Conservation (phyloP, 2,329 filamentous ascomycete species). For the Aspergillus sp. region DNA sequence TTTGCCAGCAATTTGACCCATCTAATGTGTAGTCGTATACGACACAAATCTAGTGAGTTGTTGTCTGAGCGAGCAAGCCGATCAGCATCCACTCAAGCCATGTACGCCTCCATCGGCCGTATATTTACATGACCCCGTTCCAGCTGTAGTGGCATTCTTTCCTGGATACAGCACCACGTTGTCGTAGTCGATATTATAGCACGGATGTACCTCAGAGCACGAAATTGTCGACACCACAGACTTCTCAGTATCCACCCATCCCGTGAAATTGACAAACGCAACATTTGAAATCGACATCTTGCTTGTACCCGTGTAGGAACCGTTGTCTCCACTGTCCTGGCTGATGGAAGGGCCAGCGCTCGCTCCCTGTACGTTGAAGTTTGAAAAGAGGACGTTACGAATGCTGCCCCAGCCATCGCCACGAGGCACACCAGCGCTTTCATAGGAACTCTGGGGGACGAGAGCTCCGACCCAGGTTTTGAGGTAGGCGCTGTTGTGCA, state of each 20-base stretch:
- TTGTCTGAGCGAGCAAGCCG: no score
- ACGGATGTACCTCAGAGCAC: slow-evolving; percentile 53
- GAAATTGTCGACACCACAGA: slow-evolving; percentile 46
- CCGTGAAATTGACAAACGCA: slow-evolving; percentile 55
- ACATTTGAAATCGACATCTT: slow-evolving; percentile 55
- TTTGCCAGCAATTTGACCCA: no score
- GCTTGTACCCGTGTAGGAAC: slow-evolving; percentile 51
- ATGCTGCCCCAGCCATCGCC: slow-evolving; percentile 59
- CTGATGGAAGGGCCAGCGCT: slow-evolving; percentile 48
- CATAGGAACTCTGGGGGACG: slow-evolving; percentile 51
- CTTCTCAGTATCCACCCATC: slow-evolving; percentile 42
- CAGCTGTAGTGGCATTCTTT: slow-evolving; percentile 36
- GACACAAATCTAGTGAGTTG: no score
- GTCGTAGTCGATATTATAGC: slow-evolving; percentile 53
- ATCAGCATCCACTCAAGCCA: slow-evolving; percentile 30
- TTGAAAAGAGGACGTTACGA: slow-evolving; percentile 53
- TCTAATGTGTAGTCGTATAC: no score
- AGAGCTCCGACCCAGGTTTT: slow-evolving; percentile 59
- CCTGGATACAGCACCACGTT: slow-evolving; percentile 41
- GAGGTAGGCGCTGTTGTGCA: slow-evolving; percentile 55
- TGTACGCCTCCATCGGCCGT: slow-evolving; percentile 42
- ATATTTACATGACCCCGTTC: slow-evolving; percentile 41
- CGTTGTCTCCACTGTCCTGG: slow-evolving; percentile 55
- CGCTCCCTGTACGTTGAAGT: slow-evolving; percentile 54
- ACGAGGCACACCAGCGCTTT: slow-evolving; percentile 51